A percentile compares a stretch with the other conserved stretches of the same genome.
phyloP scores from a whole-genome alignment of 306 rosid species.

The Quercus parvula region DNA sequence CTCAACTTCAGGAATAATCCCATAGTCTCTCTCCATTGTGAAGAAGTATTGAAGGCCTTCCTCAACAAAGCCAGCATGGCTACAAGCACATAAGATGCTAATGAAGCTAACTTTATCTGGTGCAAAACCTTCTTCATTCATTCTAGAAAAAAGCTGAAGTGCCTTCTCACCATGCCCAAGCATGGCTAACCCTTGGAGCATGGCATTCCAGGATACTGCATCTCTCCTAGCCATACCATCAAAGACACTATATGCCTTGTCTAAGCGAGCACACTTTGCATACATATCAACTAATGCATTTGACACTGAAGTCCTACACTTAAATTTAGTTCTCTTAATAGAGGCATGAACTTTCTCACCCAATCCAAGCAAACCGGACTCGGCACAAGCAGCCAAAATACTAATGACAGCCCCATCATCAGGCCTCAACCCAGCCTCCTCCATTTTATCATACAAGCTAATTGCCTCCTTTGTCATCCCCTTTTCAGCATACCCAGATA shows the following conservation, averaged over 20 bases:
- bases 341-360: conserved; percentile 67
- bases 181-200: conserved; percentile 75
- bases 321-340: conserved; percentile 41
- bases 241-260: conserved; percentile 49
- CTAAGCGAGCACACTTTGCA: conserved; percentile 71
- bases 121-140: conserved; percentile 55
- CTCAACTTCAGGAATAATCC: conserved; percentile 60
- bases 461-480: conserved; percentile 58
- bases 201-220: conserved; percentile 77
- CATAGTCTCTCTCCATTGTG: conserved; percentile 60
- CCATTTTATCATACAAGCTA: conserved; percentile 58
- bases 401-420: conserved; percentile 59
- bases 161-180: conserved; percentile 78
- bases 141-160: conserved; percentile 59
- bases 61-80: conserved; percentile 66
- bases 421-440: conserved; percentile 49
- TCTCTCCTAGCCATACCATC: conserved; percentile 46
- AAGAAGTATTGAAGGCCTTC: conserved; percentile 64
- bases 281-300: conserved; percentile 85
- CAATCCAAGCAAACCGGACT: conserved; percentile 66
- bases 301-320: conserved; percentile 57
- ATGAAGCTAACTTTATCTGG: conserved; percentile 71
- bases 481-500: conserved; percentile 79
- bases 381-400: conserved; percentile 67
- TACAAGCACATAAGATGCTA: conserved; percentile 79